A percentile compares a stretch with the other conserved stretches of the same genome.
These are phyloP conservation scores for Phanerochaete carnosa DNA, from an alignment of 768 basidiomycete genomes.

Conservation along the genomic window DNA sequence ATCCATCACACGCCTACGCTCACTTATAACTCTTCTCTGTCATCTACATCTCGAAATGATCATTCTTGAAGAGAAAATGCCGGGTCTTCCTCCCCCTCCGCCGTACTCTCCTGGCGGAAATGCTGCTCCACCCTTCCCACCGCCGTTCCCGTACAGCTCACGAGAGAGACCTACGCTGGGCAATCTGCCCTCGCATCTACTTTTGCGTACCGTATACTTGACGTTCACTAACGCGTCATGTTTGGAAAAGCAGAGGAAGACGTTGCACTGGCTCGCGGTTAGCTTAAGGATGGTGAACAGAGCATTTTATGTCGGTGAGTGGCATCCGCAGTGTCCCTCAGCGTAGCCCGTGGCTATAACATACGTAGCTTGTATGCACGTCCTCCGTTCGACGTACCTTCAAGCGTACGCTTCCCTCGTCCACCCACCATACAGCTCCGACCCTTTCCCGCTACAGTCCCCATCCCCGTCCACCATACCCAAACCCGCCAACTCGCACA, in stretches of 20 bases:
- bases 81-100: slow-evolving; percentile 23
- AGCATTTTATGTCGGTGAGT: slow-evolving; percentile 63
- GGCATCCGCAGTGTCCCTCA: neutral
- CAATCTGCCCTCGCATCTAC: slow-evolving; percentile 55
- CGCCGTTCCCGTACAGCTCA: slow-evolving; percentile 3
- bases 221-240: slow-evolving; percentile 51
- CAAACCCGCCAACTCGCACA: slow-evolving; percentile 18
- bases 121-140: slow-evolving; percentile 35
- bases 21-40: neutral
- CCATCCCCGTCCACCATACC: slow-evolving; percentile 7
- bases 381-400: slow-evolving; percentile 74
- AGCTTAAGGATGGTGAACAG: slow-evolving; percentile 63
- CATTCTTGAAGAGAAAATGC: slow-evolving; percentile 42
- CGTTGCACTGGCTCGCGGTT: slow-evolving; percentile 67
- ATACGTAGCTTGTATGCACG: slow-evolving; percentile 68
- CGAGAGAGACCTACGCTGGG: slow-evolving; percentile 21
- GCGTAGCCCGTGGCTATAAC: neutral
- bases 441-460: slow-evolving; percentile 63
- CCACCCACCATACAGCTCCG: slow-evolving; percentile 67
- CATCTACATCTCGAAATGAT: slow-evolving; percentile 32
- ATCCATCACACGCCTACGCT: neutral
- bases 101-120: slow-evolving; percentile 29
- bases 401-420: slow-evolving; percentile 61
- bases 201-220: slow-evolving; percentile 66
- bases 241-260: slow-evolving; percentile 57